Evolutionary conservation across 2,329 filamentous ascomycete species (phyloP).

Genomic region (Penicillium nordicum): DNA sequence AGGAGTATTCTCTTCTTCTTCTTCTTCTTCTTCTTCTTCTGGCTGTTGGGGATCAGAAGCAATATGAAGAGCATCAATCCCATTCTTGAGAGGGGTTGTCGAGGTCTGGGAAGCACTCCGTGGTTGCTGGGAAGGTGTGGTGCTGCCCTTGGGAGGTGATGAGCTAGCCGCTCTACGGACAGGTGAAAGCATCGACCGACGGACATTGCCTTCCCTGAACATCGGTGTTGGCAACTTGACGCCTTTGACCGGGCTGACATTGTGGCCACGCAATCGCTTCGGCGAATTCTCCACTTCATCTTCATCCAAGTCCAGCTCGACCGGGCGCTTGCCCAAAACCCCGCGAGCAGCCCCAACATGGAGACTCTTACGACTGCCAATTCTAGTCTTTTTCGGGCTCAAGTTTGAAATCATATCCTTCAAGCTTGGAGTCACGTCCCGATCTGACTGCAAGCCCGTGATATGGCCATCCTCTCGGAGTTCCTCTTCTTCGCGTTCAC

Average conservation of each 20-base stretch:
- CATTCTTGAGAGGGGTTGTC: constrained; percentile 34
- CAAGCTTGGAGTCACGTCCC: constrained; percentile 63
- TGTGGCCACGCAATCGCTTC: constrained; percentile 68
- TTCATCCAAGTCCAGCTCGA: constrained; percentile 65
- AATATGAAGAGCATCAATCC: constrained; percentile 19
- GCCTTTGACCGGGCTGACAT: constrained; percentile 74
- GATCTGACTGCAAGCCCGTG: constrained; percentile 47
- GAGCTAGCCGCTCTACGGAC: constrained; percentile 38
- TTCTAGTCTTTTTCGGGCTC: constrained; percentile 68
- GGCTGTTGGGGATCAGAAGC: constrained; percentile 37
- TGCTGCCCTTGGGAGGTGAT: constrained; percentile 40
- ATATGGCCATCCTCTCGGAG: constrained; percentile 59
- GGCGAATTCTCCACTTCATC: constrained; percentile 54
- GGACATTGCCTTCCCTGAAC: constrained; percentile 63
- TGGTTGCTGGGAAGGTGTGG: constrained; percentile 50
- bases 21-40: constrained; percentile 46
- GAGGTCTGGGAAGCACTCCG: constrained; percentile 41
- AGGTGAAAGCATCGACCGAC: constrained; percentile 53
- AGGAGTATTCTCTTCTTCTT: constrained; percentile 46
- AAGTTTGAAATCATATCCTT: constrained; percentile 75
- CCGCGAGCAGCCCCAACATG: constrained; percentile 71
- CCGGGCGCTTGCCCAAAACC: constrained; percentile 69
- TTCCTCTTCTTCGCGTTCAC: constrained; percentile 59
- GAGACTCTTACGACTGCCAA: constrained; percentile 70
- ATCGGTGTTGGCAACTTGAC: constrained; percentile 67